phyloP scores from a whole-genome alignment of 1,139 yeast genomes.

The Geotrichum citri-aurantii region DNA sequence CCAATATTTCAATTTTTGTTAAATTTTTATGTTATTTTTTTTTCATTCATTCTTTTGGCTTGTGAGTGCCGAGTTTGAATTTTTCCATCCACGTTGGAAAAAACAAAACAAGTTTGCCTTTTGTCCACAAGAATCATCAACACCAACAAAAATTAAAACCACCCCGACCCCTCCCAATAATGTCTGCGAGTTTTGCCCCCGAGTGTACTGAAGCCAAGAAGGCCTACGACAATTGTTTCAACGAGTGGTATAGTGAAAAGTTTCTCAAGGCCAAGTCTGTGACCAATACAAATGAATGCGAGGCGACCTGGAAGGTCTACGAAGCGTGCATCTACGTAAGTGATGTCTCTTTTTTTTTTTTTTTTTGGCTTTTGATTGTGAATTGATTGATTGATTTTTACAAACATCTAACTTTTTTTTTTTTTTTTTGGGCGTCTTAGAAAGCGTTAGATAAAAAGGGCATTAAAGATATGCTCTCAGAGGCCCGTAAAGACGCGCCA shows the following conservation, averaged over 20 bases:
- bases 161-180: constrained; percentile 25
- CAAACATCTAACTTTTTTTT: neutral
- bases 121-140: neutral
- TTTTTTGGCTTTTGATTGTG: neutral
- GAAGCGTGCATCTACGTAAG: constrained; percentile 72
- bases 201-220: constrained; percentile 87
- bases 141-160: neutral
- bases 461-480: constrained; percentile 55
- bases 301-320: constrained; percentile 81
- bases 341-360: constrained; percentile 13
- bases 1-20: too few species aligned
- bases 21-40: too few species aligned
- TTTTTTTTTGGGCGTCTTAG: constrained; percentile 23
- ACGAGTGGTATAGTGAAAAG: constrained; percentile 92
- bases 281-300: constrained; percentile 65
- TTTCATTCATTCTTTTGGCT: too few species aligned
- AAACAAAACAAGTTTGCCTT: neutral
- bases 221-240: constrained; percentile 87
- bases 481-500: constrained; percentile 19
- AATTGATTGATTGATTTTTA: neutral
- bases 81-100: too few species aligned
- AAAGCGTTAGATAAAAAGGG: constrained; percentile 65
- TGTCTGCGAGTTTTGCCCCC: constrained; percentile 95
- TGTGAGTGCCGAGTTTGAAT: too few species aligned
- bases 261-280: constrained; percentile 59